Evolutionary conservation across 2,329 filamentous ascomycete species (phyloP), one percentile per base, ranked within the genome.

Genomic region (Aspergillus sp.): DNA sequence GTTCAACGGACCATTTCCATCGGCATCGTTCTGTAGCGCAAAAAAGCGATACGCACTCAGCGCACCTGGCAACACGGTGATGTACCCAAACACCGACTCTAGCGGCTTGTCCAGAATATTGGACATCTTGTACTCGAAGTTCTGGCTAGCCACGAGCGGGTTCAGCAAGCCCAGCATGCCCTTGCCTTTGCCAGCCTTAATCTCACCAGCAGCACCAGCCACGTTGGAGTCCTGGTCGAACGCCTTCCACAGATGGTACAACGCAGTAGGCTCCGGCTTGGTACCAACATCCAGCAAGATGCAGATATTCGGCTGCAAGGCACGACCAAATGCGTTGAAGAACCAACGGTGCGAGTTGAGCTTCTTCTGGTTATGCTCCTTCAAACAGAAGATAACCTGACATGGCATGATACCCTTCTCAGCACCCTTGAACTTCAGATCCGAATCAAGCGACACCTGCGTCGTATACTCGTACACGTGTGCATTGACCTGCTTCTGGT

Each of bases 91-190:
- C 0, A 96, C 93, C 0, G 90, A 96, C 71, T 99, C 94, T 2
- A 99, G 78, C 0, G 94, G 94, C 72, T 99, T 99, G 70, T 99
- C 94, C 22, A 99, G 80, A 64, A 99, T 99, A 65, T 99, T 99
- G 38, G 91, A 96, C 90, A 99, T 96, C 74, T 99, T 99, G 79
- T 99, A 99, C 77, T 99, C 94, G 61, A 99, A 99, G 70, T 99
- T 99, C 65, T 99, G 94, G 43, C 91, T 95, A 0, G 94, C 94
- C 14, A 99, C 93, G 5, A 99, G 79, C 0, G 94, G 94, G 65
- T 99, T 99, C 43, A 99, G 77, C 14, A 99, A 80, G 57, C 93
- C 90, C 4, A 85, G 77, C 66, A 90, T 92, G 20, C 82, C 85
- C 60, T 87, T 90, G 7, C 94, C 94, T 71, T 96, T 95, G 75